phyloP scores from a whole-genome alignment of 148 eudicot species.

The Fallopia convolvulus region DNA sequence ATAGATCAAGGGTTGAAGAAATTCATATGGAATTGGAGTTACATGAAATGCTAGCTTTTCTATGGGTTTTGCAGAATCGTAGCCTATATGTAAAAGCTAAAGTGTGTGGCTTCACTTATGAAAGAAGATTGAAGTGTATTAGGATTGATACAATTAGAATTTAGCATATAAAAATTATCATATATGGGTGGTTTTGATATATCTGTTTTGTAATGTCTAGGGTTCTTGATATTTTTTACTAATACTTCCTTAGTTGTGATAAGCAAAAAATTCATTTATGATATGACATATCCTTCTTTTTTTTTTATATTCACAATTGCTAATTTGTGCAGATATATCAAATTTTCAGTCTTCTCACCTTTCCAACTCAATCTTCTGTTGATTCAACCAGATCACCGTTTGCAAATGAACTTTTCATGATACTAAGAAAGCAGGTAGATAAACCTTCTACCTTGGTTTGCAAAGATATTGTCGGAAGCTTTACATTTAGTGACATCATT shows the following conservation, averaged over 20 bases:
- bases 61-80: not conserved
- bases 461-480: not conserved
- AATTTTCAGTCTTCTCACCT: constrained; percentile 40
- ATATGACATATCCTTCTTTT: not conserved
- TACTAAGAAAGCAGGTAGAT: constrained; percentile 51
- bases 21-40: not conserved
- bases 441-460: not conserved
- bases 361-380: constrained; percentile 28
- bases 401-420: constrained; percentile 49
- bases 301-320: not conserved
- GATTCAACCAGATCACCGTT: constrained; percentile 36
- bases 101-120: not conserved
- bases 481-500: not conserved
- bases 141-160: not conserved
- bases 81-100: not conserved
- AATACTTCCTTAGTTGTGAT: not conserved
- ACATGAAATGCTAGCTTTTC: not conserved
- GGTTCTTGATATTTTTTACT: not conserved
- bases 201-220: not conserved
- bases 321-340: constrained; percentile 40
- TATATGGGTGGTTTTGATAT: not conserved
- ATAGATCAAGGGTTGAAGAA: not conserved
- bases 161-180: not conserved
- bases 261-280: not conserved
- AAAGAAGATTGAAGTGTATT: not conserved